Evolutionary conservation across 2,329 filamentous ascomycete genomes (phyloP), one percentile per base, ranked within the genome.

Genomic region (Fusarium concolor): DNA sequence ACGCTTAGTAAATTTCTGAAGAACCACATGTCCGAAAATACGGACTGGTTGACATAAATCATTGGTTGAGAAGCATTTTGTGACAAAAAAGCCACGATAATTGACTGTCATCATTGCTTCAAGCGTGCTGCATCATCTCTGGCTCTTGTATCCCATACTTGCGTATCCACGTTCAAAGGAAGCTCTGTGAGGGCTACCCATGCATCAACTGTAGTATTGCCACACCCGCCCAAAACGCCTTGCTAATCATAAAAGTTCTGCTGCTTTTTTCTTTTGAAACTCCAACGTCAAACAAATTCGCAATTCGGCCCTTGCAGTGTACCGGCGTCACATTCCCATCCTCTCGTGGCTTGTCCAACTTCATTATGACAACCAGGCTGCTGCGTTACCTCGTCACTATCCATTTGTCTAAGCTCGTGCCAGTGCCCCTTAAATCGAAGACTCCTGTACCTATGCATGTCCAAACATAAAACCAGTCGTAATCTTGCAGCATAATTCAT

Each of bases 201-300:
- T 42, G 42, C 28, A 45, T 45, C 44, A 60, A 54, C 41, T 50
- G 29, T 43, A 56, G 47, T 39, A 47, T 44, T 65, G 54, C 39
- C 44, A 47, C 55, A 31, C 35, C 67, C 67, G 31, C 51, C 67
- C 38, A 56, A 67, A 70, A 70, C 67, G 67, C 67, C 67, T 58
- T 71, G 68, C 67, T 63, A 60, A 65, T 52, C 41, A 59, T 39
- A 38, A 57, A 57, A 63, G 24, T 37, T 69, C 56, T 59, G 55
- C 38, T 61, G 43, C 41, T 47, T 56, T 53, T 35, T 61, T 47
- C 28, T 51, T 57, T 39, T 28, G n/a, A 33, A 35, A 38, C 33
- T 50, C 35, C 42, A 35, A 54, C n/a, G 20, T 39, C 33, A 46
- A 43, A 29, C 37, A 24, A 20, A 41, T 22, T 52, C 41, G 22